Percentiles rank a stretch among this genome's conserved stretches.
These are phyloP conservation scores for Nicotiana noctiflora DNA, from an alignment of 257 asterid species.

Conservation along the genomic window DNA sequence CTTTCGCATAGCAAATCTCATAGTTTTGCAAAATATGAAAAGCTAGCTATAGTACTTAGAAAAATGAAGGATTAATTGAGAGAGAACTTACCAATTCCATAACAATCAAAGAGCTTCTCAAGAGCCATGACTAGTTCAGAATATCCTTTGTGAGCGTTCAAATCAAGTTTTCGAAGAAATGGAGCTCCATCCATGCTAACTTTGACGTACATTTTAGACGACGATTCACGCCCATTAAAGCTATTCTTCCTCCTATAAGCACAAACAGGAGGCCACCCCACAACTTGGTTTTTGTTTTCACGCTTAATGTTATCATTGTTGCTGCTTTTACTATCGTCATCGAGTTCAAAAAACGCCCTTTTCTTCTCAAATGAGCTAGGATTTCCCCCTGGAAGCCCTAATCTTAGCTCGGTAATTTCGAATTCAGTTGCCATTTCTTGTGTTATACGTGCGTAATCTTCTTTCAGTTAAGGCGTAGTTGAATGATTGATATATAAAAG, in stretches of 20 bases:
- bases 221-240: background rate
- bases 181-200: slow-evolving; percentile 92
- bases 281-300: slow-evolving; percentile 30
- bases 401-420: slow-evolving; percentile 65
- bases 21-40: no score
- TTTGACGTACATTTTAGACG: slow-evolving; percentile 47
- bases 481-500: background rate
- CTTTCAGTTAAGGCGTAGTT: background rate
- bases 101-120: slow-evolving; percentile 52
- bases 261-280: slow-evolving; percentile 92
- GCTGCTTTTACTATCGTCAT: background rate
- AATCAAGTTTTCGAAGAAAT: slow-evolving; percentile 60
- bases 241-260: slow-evolving; percentile 43
- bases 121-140: slow-evolving; percentile 47
- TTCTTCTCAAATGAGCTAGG: slow-evolving; percentile 21
- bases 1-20: background rate
- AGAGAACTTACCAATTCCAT: slow-evolving; percentile 36
- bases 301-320: background rate
- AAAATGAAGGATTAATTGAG: background rate
- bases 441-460: background rate
- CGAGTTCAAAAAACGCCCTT: slow-evolving; percentile 39
- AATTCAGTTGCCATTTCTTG: slow-evolving; percentile 39
- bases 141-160: slow-evolving; percentile 38
- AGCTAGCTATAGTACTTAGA: background rate
- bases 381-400: slow-evolving; percentile 66